A percentile compares a stretch with the other conserved stretches of the same genome.
phyloP scores from a whole-genome alignment of 2,329 filamentous ascomycete species.

The Xylaria sp. region DNA sequence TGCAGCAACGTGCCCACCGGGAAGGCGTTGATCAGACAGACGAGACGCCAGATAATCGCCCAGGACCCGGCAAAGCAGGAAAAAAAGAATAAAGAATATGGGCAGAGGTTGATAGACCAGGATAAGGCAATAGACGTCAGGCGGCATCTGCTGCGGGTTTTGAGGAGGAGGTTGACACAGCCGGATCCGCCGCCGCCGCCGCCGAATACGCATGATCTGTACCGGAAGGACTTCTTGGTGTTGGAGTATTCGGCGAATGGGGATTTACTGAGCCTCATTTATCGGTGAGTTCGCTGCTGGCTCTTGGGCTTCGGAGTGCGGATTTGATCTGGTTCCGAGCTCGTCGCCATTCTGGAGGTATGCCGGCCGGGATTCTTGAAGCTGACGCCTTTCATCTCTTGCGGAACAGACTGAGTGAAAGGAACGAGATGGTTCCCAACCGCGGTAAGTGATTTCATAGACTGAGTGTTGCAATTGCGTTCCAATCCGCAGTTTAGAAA shows the following conservation, averaged over 20 bases:
- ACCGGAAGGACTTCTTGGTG: constrained; percentile 15
- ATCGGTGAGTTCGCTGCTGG: too few species aligned
- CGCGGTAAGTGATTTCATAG: constrained; percentile 6
- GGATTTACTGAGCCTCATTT: background rate
- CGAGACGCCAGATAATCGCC: background rate
- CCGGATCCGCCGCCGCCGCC: background rate
- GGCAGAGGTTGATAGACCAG: background rate
- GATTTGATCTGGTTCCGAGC: too few species aligned
- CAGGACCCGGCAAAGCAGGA: background rate
- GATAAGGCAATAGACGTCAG: background rate
- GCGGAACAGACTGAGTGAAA: background rate
- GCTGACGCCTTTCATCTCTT: background rate
- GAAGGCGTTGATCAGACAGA: background rate
- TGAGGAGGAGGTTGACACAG: background rate
- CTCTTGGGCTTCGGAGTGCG: too few species aligned
- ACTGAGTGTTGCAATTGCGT: background rate
- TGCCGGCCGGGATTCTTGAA: background rate
- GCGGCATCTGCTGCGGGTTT: too few species aligned
- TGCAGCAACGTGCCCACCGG: background rate
- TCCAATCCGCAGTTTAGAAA: too few species aligned
- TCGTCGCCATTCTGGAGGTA: too few species aligned
- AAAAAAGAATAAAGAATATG: too few species aligned
- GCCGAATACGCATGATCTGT: background rate
- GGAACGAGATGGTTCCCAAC: background rate
- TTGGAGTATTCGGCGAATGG: constrained; percentile 12